phyloP scores from a whole-genome alignment of 257 asterid species.

The Primulina eburnea region DNA sequence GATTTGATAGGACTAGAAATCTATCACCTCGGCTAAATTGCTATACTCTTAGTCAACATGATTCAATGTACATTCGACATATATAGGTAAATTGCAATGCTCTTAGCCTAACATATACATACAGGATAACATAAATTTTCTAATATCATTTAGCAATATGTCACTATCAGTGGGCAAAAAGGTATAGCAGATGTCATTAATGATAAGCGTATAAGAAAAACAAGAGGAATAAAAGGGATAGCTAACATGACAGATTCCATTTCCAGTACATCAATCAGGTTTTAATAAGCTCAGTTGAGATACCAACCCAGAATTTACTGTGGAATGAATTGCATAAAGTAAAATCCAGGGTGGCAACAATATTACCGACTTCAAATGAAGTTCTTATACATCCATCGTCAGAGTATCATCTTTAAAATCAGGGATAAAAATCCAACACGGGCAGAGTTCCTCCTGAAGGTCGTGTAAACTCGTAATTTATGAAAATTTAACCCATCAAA shows the following conservation, averaged over 20 bases:
- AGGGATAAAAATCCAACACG: not conserved
- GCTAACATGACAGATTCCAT: not conserved
- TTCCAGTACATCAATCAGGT: not conserved
- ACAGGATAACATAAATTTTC: too few species aligned
- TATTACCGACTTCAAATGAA: not conserved
- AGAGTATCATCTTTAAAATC: not conserved
- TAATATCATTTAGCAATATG: not conserved
- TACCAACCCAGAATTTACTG: constrained; percentile 5
- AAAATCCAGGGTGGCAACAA: not conserved
- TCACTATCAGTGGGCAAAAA: not conserved
- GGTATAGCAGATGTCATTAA: not conserved
- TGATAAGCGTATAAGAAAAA: not conserved
- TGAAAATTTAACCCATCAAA: not conserved
- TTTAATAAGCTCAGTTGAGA: not conserved
- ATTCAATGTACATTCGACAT: not conserved
- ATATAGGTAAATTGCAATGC: not conserved
- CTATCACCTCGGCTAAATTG: not conserved
- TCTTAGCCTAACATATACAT: not conserved
- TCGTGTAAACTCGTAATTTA: not conserved
- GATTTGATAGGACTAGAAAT: not conserved
- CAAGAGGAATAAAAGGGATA: not conserved
- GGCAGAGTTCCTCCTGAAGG: not conserved
- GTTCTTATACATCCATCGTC: not conserved
- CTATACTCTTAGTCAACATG: not conserved
- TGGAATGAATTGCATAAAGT: not conserved